Evolutionary conservation across 768 basidiomycete genomes (phyloP).

Genomic region (Thelephora ganbajun): DNA sequence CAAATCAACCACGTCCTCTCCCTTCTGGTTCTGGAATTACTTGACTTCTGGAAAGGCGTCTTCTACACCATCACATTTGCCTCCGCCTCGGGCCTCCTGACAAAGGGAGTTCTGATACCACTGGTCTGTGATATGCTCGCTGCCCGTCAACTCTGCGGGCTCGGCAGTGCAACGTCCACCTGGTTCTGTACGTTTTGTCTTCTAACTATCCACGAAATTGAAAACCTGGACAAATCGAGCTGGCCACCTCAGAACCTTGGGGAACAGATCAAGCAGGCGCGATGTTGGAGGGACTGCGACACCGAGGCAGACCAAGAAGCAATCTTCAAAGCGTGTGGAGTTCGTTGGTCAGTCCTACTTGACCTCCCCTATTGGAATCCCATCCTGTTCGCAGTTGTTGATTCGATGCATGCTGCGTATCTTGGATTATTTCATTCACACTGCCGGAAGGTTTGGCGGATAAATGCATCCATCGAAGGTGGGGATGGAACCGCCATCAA

Average conservation of each 20-base stretch:
- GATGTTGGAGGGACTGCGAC: slow-evolving; percentile 7
- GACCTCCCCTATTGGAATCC: slow-evolving; percentile 16
- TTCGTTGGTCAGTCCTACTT: slow-evolving; percentile 13
- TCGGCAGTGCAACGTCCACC: slow-evolving; percentile 6
- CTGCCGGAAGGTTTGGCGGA: slow-evolving; percentile 7
- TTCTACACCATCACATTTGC: neutral
- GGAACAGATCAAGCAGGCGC: slow-evolving; percentile 3
- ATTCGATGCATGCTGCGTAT: slow-evolving; percentile 14
- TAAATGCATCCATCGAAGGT: slow-evolving; percentile 1
- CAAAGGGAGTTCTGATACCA: slow-evolving; percentile 4
- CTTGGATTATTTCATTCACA: slow-evolving; percentile 8
- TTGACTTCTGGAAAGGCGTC: slow-evolving; percentile 5
- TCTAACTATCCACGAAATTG: slow-evolving; percentile 12
- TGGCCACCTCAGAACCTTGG: slow-evolving; percentile 14
- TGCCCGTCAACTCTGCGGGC: slow-evolving; percentile 15
- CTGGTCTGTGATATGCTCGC: slow-evolving; percentile 13
- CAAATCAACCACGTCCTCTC: slow-evolving; percentile 5
- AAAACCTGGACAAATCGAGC: slow-evolving; percentile 12
- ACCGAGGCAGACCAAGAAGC: neutral
- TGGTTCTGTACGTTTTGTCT: slow-evolving; percentile 19
- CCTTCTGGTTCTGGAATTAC: slow-evolving; percentile 8
- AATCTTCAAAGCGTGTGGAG: slow-evolving; percentile 6
- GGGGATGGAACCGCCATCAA: slow-evolving; percentile 4
- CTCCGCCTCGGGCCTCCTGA: neutral
- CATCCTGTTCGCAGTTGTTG: slow-evolving; percentile 8